A percentile compares a stretch with the other conserved stretches of the same genome.
phyloP scores from a whole-genome alignment of 2,329 filamentous ascomycete genomes.

The Akanthomyces muscarius region DNA sequence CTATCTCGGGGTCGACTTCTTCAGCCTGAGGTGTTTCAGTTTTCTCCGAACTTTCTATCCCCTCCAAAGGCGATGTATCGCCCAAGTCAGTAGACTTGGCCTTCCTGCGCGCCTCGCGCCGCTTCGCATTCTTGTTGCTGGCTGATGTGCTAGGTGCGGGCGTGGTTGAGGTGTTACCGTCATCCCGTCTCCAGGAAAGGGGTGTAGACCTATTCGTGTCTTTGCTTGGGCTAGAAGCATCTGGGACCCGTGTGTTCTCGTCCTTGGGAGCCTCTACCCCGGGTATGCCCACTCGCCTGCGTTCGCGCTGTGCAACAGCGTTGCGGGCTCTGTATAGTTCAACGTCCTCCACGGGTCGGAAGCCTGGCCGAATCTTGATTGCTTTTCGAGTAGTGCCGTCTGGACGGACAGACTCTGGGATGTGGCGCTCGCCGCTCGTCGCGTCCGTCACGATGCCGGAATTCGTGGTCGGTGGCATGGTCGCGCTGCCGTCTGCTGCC shows the following conservation, averaged over 20 bases:
- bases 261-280: slow-evolving; percentile 62
- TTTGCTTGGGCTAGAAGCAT: slow-evolving; percentile 30
- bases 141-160: slow-evolving; percentile 25
- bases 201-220: not conserved
- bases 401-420: slow-evolving; percentile 79
- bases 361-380: slow-evolving; percentile 90
- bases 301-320: slow-evolving; percentile 78
- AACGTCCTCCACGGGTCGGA: slow-evolving; percentile 90
- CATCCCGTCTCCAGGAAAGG: slow-evolving; percentile 5
- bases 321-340: slow-evolving; percentile 93
- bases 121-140: slow-evolving; percentile 84
- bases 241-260: slow-evolving; percentile 31
- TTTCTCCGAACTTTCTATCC: slow-evolving; percentile 53
- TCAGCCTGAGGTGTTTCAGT: slow-evolving; percentile 35
- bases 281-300: slow-evolving; percentile 60
- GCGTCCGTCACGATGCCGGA: slow-evolving; percentile 76
- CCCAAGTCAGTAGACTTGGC: slow-evolving; percentile 49
- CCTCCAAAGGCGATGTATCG: not conserved
- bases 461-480: slow-evolving; percentile 52
- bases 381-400: slow-evolving; percentile 92
- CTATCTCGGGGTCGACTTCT: slow-evolving; percentile 62
- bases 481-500: slow-evolving; percentile 12
- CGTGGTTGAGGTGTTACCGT: not conserved
- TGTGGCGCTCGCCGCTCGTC: slow-evolving; percentile 74
- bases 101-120: slow-evolving; percentile 53